A percentile compares a stretch with the other conserved stretches of the same genome.
phyloP scores from a whole-genome alignment of 495 filamentous ascomycete genomes.

The Hypoxylon trugodes region DNA sequence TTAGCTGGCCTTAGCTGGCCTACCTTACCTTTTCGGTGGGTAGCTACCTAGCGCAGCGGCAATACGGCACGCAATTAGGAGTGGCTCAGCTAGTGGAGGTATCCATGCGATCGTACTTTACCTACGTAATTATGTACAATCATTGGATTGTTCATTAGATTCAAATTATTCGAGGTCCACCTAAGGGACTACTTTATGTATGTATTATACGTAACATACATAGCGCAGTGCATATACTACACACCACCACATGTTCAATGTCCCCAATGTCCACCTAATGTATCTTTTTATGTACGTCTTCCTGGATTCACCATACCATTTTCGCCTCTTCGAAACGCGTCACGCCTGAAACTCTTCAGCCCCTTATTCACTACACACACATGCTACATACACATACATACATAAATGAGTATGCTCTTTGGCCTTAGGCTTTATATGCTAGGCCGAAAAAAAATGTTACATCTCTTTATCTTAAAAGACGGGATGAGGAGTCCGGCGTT shows the following conservation, averaged over 20 bases:
- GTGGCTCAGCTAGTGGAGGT: constrained; percentile 28
- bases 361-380: constrained; percentile 8
- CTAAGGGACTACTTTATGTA: neutral
- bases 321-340: constrained; percentile 31
- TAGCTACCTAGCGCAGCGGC: constrained; percentile 25
- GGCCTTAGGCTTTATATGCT: no score
- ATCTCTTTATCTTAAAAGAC: neutral
- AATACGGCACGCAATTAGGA: constrained; percentile 32
- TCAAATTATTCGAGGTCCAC: neutral
- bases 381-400: no score
- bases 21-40: no score
- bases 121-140: neutral
- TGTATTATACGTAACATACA: no score
- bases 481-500: neutral
- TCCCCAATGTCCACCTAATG: neutral
- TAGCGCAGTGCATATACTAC: no score
- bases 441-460: neutral
- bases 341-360: constrained; percentile 29
- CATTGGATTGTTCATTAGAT: neutral
- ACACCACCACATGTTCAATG: neutral
- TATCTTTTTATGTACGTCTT: neutral
- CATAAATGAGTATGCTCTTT: no score
- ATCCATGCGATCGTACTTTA: neutral
- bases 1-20: no score
- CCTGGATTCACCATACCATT: neutral